phyloP scores from a whole-genome alignment of 805 yeast species.

The Ogataea nakhonphanomensis region DNA sequence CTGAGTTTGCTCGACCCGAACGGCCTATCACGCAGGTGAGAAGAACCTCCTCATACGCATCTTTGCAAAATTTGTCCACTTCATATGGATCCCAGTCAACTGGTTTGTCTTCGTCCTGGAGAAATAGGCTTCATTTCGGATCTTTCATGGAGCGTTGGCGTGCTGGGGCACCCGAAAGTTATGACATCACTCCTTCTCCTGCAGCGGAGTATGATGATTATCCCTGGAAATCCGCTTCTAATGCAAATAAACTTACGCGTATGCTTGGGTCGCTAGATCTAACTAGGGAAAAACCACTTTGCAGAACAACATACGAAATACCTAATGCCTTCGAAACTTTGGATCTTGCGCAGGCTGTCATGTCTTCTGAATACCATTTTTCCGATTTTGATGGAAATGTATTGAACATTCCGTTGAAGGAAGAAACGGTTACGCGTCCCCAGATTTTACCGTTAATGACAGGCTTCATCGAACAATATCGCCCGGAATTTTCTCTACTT shows the following conservation, averaged over 20 bases:
- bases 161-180: constrained; percentile 5
- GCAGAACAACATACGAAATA: not conserved
- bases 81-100: constrained; percentile 34
- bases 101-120: constrained; percentile 26
- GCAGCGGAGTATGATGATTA: constrained; percentile 28
- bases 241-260: constrained; percentile 3
- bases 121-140: constrained; percentile 25
- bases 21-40: constrained; percentile 21
- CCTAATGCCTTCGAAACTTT: not conserved
- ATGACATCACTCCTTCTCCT: constrained; percentile 26
- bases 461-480: constrained; percentile 45
- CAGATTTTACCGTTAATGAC: constrained; percentile 24
- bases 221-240: constrained; percentile 21
- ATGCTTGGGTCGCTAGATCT: constrained; percentile 9
- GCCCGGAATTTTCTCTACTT: constrained; percentile 50
- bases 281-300: constrained; percentile 3
- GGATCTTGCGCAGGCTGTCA: constrained; percentile 1
- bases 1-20: constrained; percentile 20
- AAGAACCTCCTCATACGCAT: constrained; percentile 33
- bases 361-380: not conserved
- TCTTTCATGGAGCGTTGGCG: constrained; percentile 31
- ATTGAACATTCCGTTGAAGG: not conserved
- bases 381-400: not conserved
- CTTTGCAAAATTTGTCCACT: constrained; percentile 34
- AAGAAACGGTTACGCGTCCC: not conserved